phyloP scores from a whole-genome alignment of 345 rosid species.

The Streptanthus diversifolius region DNA sequence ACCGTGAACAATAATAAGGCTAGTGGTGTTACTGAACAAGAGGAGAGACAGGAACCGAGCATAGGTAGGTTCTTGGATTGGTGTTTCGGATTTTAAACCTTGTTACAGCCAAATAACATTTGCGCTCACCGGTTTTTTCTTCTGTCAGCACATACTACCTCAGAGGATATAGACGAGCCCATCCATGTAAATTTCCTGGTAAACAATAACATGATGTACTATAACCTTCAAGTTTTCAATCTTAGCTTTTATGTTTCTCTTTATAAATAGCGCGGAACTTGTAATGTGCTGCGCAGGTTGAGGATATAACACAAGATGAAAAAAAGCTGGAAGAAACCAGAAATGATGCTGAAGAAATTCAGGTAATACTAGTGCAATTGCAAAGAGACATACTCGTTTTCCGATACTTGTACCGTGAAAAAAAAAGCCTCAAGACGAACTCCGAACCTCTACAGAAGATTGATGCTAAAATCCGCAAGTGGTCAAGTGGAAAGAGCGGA shows the following conservation, averaged over 20 bases:
- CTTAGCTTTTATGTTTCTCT: not conserved
- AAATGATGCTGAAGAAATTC: conserved; percentile 41
- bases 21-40: conserved; percentile 34
- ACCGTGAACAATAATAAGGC: conserved; percentile 17
- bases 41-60: conserved; percentile 40
- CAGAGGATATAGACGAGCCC: conserved; percentile 50
- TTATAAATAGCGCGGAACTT: not conserved
- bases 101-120: not conserved
- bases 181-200: conserved; percentile 49
- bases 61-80: conserved; percentile 42
- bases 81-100: not conserved
- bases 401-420: not conserved
- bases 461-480: conserved; percentile 58
- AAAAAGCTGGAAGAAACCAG: conserved; percentile 25
- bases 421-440: not conserved
- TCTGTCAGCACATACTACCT: conserved; percentile 38
- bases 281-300: conserved; percentile 40
- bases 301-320: conserved; percentile 53
- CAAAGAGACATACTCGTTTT: not conserved
- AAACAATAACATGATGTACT: not conserved
- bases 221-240: not conserved
- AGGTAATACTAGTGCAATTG: conserved; percentile 38
- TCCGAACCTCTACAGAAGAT: conserved; percentile 45
- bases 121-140: conserved; percentile 5
- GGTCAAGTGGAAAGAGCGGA: conserved; percentile 82